A percentile compares a stretch with the other conserved stretches of the same genome.
Evolutionary conservation across 1,284 basidiomycete species (phyloP).

Genomic region (Cryptococcus sp.): DNA sequence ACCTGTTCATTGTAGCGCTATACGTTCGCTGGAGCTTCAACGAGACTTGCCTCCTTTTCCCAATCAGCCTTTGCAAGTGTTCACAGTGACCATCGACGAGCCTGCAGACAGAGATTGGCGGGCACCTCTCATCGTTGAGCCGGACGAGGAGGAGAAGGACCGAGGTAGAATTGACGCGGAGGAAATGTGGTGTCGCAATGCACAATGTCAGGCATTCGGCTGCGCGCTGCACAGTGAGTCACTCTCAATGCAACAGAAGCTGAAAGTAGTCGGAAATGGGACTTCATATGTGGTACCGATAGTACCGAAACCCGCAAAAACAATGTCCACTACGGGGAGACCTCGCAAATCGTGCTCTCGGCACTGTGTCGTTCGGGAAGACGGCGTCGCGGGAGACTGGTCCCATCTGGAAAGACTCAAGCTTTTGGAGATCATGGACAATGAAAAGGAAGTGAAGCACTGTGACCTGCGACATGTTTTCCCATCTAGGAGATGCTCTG

Average conservation of each 20-base stretch:
- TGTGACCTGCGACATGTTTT: background rate
- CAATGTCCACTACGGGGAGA: too few relatives aligned
- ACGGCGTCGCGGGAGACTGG: background rate
- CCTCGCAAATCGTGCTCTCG: background rate
- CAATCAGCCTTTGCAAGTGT: background rate
- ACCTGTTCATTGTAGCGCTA: background rate
- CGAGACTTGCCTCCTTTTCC: conserved; percentile 6
- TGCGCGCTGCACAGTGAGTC: background rate
- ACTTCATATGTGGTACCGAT: background rate
- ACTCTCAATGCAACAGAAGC: too few relatives aligned
- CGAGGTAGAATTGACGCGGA: background rate
- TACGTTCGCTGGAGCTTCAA: background rate
- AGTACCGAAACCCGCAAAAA: too few relatives aligned
- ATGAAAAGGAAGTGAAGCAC: background rate
- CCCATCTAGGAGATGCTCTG: background rate
- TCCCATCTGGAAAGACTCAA: background rate
- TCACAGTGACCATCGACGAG: background rate
- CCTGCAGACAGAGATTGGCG: background rate
- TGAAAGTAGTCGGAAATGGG: background rate
- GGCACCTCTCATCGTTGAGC: background rate
- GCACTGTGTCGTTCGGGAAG: background rate
- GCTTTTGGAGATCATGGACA: background rate
- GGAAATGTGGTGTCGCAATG: background rate
- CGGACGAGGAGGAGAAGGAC: background rate
- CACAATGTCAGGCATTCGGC: background rate